phyloP scores from a whole-genome alignment of 164 flowering plant genomes.

The Litsea cubeba region DNA sequence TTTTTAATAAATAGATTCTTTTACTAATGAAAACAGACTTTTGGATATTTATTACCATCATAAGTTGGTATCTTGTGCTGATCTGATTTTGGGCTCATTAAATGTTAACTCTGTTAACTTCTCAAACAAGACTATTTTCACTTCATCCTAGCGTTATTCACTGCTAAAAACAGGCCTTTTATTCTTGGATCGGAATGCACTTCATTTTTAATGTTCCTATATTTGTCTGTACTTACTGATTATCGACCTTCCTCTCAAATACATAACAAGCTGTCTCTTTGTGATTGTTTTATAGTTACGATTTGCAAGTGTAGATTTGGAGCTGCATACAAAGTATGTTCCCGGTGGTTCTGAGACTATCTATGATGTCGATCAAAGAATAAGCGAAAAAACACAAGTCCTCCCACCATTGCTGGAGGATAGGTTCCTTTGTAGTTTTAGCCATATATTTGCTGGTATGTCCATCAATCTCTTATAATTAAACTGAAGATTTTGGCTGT shows the following conservation, averaged over 20 bases:
- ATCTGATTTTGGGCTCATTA: not conserved
- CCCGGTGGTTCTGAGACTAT: slow-evolving; percentile 88
- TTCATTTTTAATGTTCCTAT: not conserved
- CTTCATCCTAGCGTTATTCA: not conserved
- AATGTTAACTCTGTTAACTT: not conserved
- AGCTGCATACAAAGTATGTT: slow-evolving; percentile 68
- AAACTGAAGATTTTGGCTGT: too few relatives aligned
- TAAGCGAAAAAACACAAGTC: slow-evolving; percentile 67
- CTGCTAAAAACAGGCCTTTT: not conserved
- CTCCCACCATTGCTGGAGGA: slow-evolving; percentile 85
- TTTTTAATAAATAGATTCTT: too few relatives aligned
- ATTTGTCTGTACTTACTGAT: not conserved
- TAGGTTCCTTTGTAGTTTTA: slow-evolving; percentile 88
- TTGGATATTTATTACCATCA: not conserved
- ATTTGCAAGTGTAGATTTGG: slow-evolving; percentile 79
- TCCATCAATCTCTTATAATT: not conserved
- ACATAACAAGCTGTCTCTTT: not conserved
- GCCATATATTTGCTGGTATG: slow-evolving; percentile 94
- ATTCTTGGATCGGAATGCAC: not conserved
- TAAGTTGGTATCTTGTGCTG: not conserved
- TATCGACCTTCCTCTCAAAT: not conserved
- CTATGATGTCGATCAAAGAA: slow-evolving; percentile 75
- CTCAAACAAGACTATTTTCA: too few relatives aligned
- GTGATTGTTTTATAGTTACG: slow-evolving; percentile 45
- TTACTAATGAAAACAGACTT: too few relatives aligned